Conservation (phyloP, 495 filamentous ascomycete genomes). For the Staphylotrichum longicolle region DNA sequence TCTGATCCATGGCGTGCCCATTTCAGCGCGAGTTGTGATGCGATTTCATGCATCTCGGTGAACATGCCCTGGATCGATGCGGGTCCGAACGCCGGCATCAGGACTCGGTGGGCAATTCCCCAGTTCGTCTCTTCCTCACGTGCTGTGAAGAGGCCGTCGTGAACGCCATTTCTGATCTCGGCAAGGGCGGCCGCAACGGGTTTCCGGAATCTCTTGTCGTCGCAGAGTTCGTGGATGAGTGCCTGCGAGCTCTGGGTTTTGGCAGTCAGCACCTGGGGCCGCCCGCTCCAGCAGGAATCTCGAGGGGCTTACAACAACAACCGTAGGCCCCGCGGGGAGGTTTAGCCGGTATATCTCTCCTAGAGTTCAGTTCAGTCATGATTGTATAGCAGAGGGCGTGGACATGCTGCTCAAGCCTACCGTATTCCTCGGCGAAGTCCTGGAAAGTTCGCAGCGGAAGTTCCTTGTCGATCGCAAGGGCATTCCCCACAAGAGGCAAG, state of each 20-base stretch:
- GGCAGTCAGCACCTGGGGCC: no score
- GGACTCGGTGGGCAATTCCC: constrained; percentile 66
- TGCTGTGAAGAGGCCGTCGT: constrained; percentile 71
- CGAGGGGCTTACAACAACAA: constrained; percentile 22
- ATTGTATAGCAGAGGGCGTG: background rate
- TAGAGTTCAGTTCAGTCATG: background rate
- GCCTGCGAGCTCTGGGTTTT: constrained; percentile 37
- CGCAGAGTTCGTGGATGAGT: constrained; percentile 62
- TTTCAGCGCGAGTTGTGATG: constrained; percentile 67
- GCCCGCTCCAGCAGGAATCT: no score
- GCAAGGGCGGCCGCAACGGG: constrained; percentile 36
- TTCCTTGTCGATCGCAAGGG: constrained; percentile 53
- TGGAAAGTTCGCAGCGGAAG: constrained; percentile 54
- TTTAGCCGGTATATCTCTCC: constrained; percentile 27
- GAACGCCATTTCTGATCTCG: constrained; percentile 57
- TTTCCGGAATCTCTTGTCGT: constrained; percentile 68
- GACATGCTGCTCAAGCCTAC: constrained; percentile 30
- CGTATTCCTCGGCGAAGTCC: constrained; percentile 56
- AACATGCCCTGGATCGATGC: constrained; percentile 69
- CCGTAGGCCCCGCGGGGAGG: constrained; percentile 13
- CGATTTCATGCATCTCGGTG: constrained; percentile 72
- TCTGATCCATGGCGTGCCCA: constrained; percentile 65
- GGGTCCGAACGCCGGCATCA: constrained; percentile 70
- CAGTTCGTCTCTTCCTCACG: constrained; percentile 61
- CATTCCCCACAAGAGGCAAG: constrained; percentile 58